Base-by-base conservation (phyloP, 371 early-diverging fungal species). In the Rhizopus stolonifer region DNA sequence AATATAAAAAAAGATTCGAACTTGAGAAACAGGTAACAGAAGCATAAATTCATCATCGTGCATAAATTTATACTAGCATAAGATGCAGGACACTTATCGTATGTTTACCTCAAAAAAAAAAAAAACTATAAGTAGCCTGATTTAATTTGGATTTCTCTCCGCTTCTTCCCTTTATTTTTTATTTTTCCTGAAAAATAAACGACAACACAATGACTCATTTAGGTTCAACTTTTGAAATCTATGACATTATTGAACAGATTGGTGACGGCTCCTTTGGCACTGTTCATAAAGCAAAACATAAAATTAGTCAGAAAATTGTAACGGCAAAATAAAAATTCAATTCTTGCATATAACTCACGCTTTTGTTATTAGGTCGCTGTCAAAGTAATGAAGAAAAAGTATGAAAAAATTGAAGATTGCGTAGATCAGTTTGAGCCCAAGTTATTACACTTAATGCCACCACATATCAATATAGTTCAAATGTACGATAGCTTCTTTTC, bases 201-300 rank as follows among this genome's bases (percentile, higher is more conserved):
- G 19, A 52, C 15, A 46, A 18, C 36, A 34, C 24, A 52, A 72
- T 78, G 75, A 62, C 71, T 34, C 63, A 51, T 26, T 56, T 61
- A 40, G 74, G 68, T 9, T 67, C 69, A 34, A 70, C 71, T 18
- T 56, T 50, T 47, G 80, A 85, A 59, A 78, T 80, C 45, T 96
- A 93, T 78, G 75, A 81, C 22, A 73, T 92, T 14, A 45, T 88
- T 21, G 81, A 87, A 56, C 83, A 91, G 46, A 82, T 96, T 15
- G 96, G 96, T 45, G 89, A 92, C 65, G 98, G 98, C 15, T 90
- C 94, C 8, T 97, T 96, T 67, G 96, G 98, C 26, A 82, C 91
- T 14, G 98, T 97, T 1, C 80, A 90, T 47, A 77, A 83, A 62
- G 95, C 92, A 6, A 69, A 72, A 36, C 79, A 93, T 64, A 82